Base-by-base conservation (phyloP, 768 basidiomycete species). In the Phaeotremella fagi region DNA sequence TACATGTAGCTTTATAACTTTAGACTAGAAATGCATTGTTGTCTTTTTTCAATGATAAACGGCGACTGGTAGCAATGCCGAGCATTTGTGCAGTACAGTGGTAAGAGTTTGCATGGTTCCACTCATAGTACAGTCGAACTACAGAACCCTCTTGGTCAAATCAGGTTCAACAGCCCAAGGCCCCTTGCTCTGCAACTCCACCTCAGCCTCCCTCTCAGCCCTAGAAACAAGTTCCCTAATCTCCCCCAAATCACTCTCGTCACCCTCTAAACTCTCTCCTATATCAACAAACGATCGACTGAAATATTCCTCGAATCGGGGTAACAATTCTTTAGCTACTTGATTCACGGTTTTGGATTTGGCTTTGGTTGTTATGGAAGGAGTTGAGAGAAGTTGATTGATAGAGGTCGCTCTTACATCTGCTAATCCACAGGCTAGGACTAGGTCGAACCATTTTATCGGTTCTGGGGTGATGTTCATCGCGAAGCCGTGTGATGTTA, bases 401-500 rank as follows among this genome's bases (percentile, higher is more conserved):
- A 73, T 41, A 16, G 60, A 86, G 0, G 83, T 85, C 0, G 91
- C 89, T 49, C 78, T 81, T 35, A 98, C 90, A 54, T 88, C 86
- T 9, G 79, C 80, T 44, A 97, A 77, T 2, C 95, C 95, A 73
- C 95, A 99, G 1, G 94, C 95, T 3, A 94, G 83, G 46, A 98
- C 81, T 52, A 81, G 78, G 64, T 86, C 79, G 69, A 99, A 97
- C 94, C 94, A 98, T 22, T 77, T 59, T 23, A 84, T 70, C 3
- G 90, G 90, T 59, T 95, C 86, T 25, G 73, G 75, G 0, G 90
- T 89, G 54, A 97, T 78, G 74, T 99, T 99, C 70, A 97, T 77
- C 1, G 91, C 83, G 75, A 99, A 95, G 1, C 95, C 95, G 71
- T 99, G 95, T 23, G 85, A 86, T 38, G 95, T 94, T 50, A 99